phyloP scores from a whole-genome alignment of 176 grass and related monocot genomes.

The Dactylis glomerata region DNA sequence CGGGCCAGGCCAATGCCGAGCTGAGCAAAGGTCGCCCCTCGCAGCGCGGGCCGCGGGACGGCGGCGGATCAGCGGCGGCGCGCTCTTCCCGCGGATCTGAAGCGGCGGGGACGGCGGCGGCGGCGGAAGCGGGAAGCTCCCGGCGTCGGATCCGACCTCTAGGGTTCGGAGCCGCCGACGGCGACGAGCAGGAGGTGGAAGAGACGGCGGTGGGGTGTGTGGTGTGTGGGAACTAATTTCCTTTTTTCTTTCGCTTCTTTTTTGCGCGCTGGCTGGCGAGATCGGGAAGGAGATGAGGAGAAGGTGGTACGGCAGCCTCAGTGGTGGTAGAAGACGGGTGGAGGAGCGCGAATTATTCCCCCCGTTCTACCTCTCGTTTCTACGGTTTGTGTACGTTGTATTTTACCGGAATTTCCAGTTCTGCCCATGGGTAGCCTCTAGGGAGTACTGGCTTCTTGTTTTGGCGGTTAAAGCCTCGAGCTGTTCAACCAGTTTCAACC shows the following conservation, averaged over 20 bases:
- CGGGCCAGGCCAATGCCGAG: constrained; percentile 48
- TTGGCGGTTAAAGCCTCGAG: background rate
- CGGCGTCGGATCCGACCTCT: constrained; percentile 6
- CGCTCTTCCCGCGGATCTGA: constrained; percentile 40
- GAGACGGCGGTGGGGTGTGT: constrained; percentile 26
- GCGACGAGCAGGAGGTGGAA: background rate
- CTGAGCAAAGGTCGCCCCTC: background rate
- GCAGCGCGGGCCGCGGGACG: constrained; percentile 11
- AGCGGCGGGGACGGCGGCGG: background rate
- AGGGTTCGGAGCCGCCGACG: constrained; percentile 17
- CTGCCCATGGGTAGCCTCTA: background rate
- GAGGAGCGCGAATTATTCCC: constrained; percentile 64
- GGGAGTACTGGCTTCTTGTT: background rate
- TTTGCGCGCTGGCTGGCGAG: constrained; percentile 33
- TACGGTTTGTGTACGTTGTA: background rate
- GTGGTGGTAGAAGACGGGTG: constrained; percentile 40
- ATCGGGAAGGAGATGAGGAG: constrained; percentile 22
- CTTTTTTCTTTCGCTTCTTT: constrained; percentile 8
- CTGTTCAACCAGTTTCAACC: background rate
- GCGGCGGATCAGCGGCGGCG: constrained; percentile 29
- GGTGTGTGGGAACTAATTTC: constrained; percentile 24
- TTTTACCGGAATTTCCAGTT: constrained; percentile 7
- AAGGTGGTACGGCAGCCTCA: background rate
- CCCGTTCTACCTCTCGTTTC: constrained; percentile 27
- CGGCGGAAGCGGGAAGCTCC: background rate